Base-by-base conservation (phyloP, 768 basidiomycete genomes). In the Candolleomyces eurysporus region DNA sequence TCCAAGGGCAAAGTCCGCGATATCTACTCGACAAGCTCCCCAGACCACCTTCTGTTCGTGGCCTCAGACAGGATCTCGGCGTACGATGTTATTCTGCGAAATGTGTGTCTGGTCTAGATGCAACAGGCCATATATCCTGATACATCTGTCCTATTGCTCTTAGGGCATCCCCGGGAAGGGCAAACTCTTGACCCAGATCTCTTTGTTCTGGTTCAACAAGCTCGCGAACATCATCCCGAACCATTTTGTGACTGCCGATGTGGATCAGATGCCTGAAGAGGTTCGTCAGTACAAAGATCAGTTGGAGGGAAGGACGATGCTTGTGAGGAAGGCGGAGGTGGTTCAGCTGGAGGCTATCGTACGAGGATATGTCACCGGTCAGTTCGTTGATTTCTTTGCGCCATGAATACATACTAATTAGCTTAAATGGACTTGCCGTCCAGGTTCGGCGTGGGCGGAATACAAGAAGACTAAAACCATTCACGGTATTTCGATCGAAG, bases 141-240 rank as follows among this genome's bases (percentile, higher is more conserved):
- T 11, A 13, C 53, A 40, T 31, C 51, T 51, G 39, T 26, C 26
- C 26, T 62, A 36, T n/a, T 39, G 53, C 53, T 55, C 53, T 48
- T 64, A 99, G 96, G 96, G 94, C 7, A 94, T 99, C 63, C 95
- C 96, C 16, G 87, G 88, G 64, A 99, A 99, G 72, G 96, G 97
- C 59, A 87, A 86, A 68, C 82, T 97, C 39, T 80, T 99, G 51
- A 97, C 95, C 8, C 79, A 88, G 60, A 87, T 98, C 63, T 98
- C 97, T 17, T 79, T 92, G 57, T 98, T 96, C 80, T 99, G 96
- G 96, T 99, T 98, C 76, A 75, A 88, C 57, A 90, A 89, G 72
- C 86, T 98, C 30, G 75, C 75, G 30, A 71, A 86, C 54, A 85
- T 96, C 69, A 85, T 96, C 64, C 91, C 92, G 5, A 94, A 96